Evolutionary conservation across 2,329 filamentous ascomycete species (phyloP).

Genomic region (Exophiala sp.): DNA sequence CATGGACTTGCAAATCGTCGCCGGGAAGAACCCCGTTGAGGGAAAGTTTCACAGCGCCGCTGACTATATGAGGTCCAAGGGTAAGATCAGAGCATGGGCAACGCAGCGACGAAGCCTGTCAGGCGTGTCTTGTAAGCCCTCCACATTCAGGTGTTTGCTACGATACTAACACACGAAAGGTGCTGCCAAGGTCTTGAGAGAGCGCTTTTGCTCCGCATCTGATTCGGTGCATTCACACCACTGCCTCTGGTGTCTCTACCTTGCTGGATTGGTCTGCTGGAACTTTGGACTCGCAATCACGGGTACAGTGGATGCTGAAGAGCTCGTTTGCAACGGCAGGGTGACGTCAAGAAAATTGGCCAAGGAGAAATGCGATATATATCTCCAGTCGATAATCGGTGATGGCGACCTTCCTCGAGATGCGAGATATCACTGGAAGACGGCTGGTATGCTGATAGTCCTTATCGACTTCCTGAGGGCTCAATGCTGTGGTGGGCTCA

Average conservation of each 20-base stretch:
- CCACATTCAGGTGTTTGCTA: background rate
- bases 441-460: no score
- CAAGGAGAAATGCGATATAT: no score
- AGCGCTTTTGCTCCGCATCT: background rate
- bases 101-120: conserved; percentile 4
- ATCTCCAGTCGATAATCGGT: no score
- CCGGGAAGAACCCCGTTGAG: conserved; percentile 9
- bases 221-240: conserved; percentile 35
- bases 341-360: no score
- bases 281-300: no score
- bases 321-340: no score
- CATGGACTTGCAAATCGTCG: conserved; percentile 8
- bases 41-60: conserved; percentile 6
- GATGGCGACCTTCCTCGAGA: no score
- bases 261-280: no score
- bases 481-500: no score
- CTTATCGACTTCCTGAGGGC: no score
- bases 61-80: conserved; percentile 5
- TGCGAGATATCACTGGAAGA: no score
- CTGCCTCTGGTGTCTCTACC: conserved; percentile 60
- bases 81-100: conserved; percentile 7
- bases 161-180: background rate
- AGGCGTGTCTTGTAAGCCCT: background rate
- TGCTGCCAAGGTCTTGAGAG: conserved; percentile 4
- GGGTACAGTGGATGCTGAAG: no score